These are phyloP conservation scores for Glycyrrhiza uralensis DNA, from an alignment of 306 rosid genomes.

Conservation along the genomic window DNA sequence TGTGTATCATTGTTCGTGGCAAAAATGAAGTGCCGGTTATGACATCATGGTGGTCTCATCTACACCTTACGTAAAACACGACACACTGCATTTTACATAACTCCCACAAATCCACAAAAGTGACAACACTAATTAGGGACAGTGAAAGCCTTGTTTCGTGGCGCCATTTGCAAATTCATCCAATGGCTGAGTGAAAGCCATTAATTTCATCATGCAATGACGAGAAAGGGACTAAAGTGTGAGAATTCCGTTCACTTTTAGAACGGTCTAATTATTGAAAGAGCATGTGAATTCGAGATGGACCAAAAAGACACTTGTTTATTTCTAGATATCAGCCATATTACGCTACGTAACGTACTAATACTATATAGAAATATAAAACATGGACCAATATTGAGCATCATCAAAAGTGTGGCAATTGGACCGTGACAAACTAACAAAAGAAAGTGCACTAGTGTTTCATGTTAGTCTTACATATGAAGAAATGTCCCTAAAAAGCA, in stretches of 20 bases:
- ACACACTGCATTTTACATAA: neutral
- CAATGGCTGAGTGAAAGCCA: neutral
- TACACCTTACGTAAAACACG: neutral
- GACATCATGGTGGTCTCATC: neutral
- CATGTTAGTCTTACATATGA: constrained; percentile 6
- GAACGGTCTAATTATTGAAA: neutral
- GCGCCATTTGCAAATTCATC: constrained; percentile 9
- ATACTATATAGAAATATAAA: neutral
- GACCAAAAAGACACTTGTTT: neutral
- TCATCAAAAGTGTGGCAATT: too few species aligned
- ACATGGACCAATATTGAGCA: neutral
- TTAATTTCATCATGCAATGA: constrained; percentile 19
- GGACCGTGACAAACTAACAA: neutral
- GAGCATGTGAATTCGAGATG: neutral
- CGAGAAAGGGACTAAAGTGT: neutral
- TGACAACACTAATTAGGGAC: neutral
- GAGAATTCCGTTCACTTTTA: constrained; percentile 13
- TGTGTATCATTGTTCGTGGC: too few species aligned
- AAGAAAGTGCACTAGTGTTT: neutral
- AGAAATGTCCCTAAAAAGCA: constrained; percentile 12
- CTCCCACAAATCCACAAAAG: neutral
- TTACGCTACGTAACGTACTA: neutral
- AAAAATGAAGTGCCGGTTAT: too few species aligned
- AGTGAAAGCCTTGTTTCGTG: constrained; percentile 8
- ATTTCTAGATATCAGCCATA: neutral